These are phyloP conservation scores for Microcyclosporella mali DNA, from an alignment of 2,329 filamentous ascomycete genomes.

Conservation along the genomic window DNA sequence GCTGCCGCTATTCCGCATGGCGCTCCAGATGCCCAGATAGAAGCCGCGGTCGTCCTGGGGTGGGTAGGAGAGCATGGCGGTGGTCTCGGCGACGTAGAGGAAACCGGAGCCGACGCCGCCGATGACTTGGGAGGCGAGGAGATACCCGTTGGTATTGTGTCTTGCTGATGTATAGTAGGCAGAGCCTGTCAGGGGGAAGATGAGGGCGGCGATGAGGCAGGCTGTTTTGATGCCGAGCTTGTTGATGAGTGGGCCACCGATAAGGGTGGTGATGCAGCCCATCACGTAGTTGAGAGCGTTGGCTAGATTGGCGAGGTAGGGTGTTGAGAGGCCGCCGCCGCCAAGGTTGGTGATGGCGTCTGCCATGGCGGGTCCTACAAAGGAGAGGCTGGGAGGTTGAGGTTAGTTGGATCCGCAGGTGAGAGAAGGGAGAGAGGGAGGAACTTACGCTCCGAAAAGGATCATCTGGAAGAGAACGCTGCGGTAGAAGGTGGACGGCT, in stretches of 20 bases:
- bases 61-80: slow-evolving; percentile 35
- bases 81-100: slow-evolving; percentile 32
- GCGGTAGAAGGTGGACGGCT: slow-evolving; percentile 11
- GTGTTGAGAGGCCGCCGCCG: slow-evolving; percentile 19
- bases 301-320: slow-evolving; percentile 21
- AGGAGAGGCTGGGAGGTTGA: slow-evolving; percentile 6
- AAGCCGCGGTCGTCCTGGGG: slow-evolving; percentile 31
- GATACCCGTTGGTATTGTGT: slow-evolving; percentile 28
- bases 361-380: slow-evolving; percentile 20
- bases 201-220: slow-evolving; percentile 33
- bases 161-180: slow-evolving; percentile 32
- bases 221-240: slow-evolving; percentile 36
- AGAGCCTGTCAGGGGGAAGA: slow-evolving; percentile 33
- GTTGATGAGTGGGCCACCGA: slow-evolving; percentile 36
- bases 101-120: slow-evolving; percentile 18
- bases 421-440: background rate
- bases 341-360: slow-evolving; percentile 23
- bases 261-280: slow-evolving; percentile 18
- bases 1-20: slow-evolving; percentile 32
- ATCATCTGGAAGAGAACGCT: slow-evolving; percentile 23
- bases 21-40: slow-evolving; percentile 31
- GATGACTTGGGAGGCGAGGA: slow-evolving; percentile 29
- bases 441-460: slow-evolving; percentile 19
- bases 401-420: background rate
- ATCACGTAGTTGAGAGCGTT: slow-evolving; percentile 19